These are phyloP conservation scores for Notholithocarpus densiflorus DNA, from an alignment of 306 rosid species.

Conservation along the genomic window DNA sequence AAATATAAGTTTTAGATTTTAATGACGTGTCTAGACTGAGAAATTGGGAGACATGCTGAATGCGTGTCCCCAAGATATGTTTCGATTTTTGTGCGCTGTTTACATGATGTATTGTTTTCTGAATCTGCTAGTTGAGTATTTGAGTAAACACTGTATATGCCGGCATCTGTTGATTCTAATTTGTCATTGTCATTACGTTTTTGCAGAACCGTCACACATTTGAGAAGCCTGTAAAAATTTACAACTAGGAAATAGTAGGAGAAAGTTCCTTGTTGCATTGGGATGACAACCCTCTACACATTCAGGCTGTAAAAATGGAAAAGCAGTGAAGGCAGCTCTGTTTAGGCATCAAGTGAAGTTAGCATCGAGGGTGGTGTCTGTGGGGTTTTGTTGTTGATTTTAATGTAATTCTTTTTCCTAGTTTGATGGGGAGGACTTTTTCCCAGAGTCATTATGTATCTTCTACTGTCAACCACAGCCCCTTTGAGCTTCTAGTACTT, in stretches of 20 bases:
- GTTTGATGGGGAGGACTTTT: conserved; percentile 40
- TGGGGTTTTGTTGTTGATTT: conserved; percentile 44
- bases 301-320: conserved; percentile 38
- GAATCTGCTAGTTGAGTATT: neutral
- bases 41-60: neutral
- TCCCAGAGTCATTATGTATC: conserved; percentile 39
- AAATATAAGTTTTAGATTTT: neutral
- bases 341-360: conserved; percentile 42
- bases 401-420: conserved; percentile 57
- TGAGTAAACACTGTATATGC: neutral
- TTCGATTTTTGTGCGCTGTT: neutral
- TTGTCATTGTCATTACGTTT: conserved; percentile 18
- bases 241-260: conserved; percentile 55
- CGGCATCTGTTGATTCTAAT: conserved; percentile 7
- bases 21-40: neutral
- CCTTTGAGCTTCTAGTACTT: conserved; percentile 37
- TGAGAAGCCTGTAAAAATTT: conserved; percentile 91
- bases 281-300: conserved; percentile 40
- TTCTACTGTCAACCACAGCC: conserved; percentile 31
- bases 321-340: conserved; percentile 30
- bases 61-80: neutral
- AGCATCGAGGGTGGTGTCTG: conserved; percentile 49
- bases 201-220: conserved; percentile 82
- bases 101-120: neutral
- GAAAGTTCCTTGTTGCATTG: conserved; percentile 19